Evolutionary conservation across 2,329 filamentous ascomycete genomes (phyloP), one percentile per base, ranked within the genome.

Genomic region (Clarireedia hainanense): DNA sequence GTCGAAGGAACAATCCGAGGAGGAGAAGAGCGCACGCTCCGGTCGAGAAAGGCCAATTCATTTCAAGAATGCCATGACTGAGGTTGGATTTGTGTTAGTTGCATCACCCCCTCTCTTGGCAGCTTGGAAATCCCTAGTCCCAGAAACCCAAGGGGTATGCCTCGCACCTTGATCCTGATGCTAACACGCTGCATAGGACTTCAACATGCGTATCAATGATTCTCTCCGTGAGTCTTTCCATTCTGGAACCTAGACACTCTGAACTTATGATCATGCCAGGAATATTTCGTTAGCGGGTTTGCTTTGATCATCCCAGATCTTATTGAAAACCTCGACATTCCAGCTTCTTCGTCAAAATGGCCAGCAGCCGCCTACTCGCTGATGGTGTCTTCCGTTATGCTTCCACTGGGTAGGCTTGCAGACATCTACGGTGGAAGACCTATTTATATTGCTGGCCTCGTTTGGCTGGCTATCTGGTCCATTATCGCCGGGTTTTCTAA

Each of bases 251-350:
- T 7, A 24, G 17, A 50, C 10, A 17, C 26, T 26, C 36, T 34
- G 45, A 7, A n/a, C 47, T 27, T 26, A 45, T 26, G 2, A 7
- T 24, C 23, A 43, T 43, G 5, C 7, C 39, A 76, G 71, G 81
- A 85, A 67, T 85, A 80, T 66, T 80, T 80, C 58, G 75, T 91
- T 55, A 85, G 83, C 42, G 88, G 89, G 40, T 92, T 91, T 68
- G 78, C 77, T 60, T 84, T 85, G 63, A 78, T 91, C 20, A 70
- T 90, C 0, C 87, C 88, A 1, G 79, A 79, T 0, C 70, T 91
- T 1, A 74, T 81, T 9, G 66, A 69, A 9, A 76, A 80, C 1
- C 76, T 91, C 4, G 54, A 80, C 37, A 89, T 91, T 39, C 81
- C 86, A 0, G 76, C 68, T 66, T 75, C 63, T 47, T 80, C 63